Evolutionary conservation across 345 rosid genomes (phyloP).

Genomic region (Geranium rotundifolium): DNA sequence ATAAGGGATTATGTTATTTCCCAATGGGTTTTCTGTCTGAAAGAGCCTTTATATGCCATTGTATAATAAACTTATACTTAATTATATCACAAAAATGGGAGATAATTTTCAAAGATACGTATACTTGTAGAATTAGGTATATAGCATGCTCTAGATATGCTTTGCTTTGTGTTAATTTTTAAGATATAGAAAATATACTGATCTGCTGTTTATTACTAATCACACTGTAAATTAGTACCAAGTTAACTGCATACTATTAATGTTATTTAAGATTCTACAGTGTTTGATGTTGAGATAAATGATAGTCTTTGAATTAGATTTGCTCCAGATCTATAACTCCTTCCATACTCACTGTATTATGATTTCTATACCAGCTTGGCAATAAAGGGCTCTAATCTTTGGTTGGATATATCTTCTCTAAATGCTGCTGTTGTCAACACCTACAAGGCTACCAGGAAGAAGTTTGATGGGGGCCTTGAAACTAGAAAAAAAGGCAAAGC

Average conservation of each 20-base stretch:
- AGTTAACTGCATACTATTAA: background rate
- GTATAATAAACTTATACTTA: background rate
- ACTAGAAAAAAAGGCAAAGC: conserved; percentile 21
- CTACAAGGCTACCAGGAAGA: conserved; percentile 53
- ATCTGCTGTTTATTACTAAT: too few relatives aligned
- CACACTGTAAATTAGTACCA: background rate
- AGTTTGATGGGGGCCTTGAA: conserved; percentile 23
- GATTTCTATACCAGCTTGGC: conserved; percentile 48
- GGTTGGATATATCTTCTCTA: conserved; percentile 76
- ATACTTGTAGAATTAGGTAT: background rate
- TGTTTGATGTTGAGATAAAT: background rate
- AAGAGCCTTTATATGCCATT: background rate
- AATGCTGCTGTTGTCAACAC: conserved; percentile 74
- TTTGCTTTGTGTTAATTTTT: too few relatives aligned
- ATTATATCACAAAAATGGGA: background rate
- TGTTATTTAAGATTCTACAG: background rate
- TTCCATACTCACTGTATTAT: background rate
- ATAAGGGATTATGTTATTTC: background rate
- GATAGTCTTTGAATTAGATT: background rate
- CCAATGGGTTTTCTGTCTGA: too few relatives aligned
- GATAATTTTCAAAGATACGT: background rate
- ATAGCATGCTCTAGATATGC: background rate
- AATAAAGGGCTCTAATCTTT: conserved; percentile 50
- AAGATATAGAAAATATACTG: too few relatives aligned
- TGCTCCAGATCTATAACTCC: background rate